Evolutionary conservation across 1,284 basidiomycete genomes (phyloP), one percentile per base, ranked within the genome.

Genomic region (Golubevia sp.): DNA sequence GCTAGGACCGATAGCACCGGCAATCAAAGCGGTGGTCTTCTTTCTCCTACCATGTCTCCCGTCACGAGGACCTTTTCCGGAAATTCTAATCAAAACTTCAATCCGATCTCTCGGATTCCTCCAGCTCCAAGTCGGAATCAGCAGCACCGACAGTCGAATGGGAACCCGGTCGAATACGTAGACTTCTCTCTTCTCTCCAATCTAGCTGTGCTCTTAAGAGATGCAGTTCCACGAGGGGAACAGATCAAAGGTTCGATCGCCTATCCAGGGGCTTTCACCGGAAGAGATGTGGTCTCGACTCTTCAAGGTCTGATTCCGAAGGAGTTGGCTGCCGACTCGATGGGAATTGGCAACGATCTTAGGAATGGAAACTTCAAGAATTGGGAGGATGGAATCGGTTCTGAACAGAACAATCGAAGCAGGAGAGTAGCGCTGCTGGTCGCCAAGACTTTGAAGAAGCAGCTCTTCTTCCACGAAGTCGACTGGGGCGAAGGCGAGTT

Each of bases 401-500:
- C 23, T 21, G 50, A 23, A 59, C 57, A 6, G 13, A 24, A n/a
- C 20, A 58, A 15, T 49, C 50, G 21, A 49, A 58, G 23, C 44
- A 49, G 94, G 2, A 88, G 91, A 25, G 90, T 91, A 13, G 93
- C 95, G 1, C 86, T 97, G 11, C 89, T 90, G 72, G 90, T 97
- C 13, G 95, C 94, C 0, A 90, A 93, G 26, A 92, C 91, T 67
- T 86, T 99, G 27, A 94, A 98, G 76, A 90, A 89, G 67, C 92
- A 96, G 82, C 88, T 97, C 5, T 97, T 94, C 87, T 94, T 98
- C 82, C 93, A 96, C 81, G 96, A 99, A 82, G 95, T 97, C 5
- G 95, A 97, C 83, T 97, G 94, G 93, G 93, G 92, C 34, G 89
- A 90, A 62, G 89, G 90, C 24, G 87, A 90, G 0, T 85, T 98